Evolutionary conservation across 345 rosid species (phyloP).

Genomic region (Melaleuca quinquenervia): DNA sequence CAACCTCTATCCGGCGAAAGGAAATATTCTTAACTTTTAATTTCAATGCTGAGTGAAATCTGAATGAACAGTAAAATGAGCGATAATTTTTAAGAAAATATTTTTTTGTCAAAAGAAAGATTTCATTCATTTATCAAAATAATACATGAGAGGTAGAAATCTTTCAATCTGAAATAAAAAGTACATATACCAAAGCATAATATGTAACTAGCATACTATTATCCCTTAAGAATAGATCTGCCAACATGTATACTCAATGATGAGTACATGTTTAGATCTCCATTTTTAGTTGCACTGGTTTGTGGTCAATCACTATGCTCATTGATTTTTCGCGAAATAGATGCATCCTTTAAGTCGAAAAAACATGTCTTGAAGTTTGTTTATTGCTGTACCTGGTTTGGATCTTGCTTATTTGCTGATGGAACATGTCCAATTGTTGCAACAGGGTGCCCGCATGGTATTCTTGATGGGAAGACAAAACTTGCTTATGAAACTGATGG

Average conservation of each 20-base stretch:
- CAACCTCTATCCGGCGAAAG: neutral
- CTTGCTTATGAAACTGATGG: neutral
- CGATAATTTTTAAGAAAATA: accelerated
- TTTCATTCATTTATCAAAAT: too few species aligned
- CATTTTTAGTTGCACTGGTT: too few species aligned
- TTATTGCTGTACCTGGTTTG: neutral
- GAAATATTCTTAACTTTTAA: neutral
- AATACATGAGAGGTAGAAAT: too few species aligned
- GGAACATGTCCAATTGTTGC: neutral
- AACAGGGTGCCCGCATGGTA: neutral
- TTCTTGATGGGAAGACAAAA: neutral
- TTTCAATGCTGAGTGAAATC: neutral
- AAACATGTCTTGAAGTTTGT: neutral
- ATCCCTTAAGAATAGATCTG: too few species aligned
- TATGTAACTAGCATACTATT: too few species aligned
- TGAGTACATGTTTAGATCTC: too few species aligned
- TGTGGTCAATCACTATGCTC: too few species aligned
- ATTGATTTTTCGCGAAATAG: neutral
- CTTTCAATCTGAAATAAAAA: too few species aligned
- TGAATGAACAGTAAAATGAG: neutral
- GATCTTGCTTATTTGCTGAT: neutral
- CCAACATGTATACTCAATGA: too few species aligned
- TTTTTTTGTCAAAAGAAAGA: too few species aligned
- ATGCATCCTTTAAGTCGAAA: neutral
- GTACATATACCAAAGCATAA: too few species aligned